Evolutionary conservation across 257 asterid genomes (phyloP), one percentile per base, ranked within the genome.

Genomic region (Osmanthus fragrans): DNA sequence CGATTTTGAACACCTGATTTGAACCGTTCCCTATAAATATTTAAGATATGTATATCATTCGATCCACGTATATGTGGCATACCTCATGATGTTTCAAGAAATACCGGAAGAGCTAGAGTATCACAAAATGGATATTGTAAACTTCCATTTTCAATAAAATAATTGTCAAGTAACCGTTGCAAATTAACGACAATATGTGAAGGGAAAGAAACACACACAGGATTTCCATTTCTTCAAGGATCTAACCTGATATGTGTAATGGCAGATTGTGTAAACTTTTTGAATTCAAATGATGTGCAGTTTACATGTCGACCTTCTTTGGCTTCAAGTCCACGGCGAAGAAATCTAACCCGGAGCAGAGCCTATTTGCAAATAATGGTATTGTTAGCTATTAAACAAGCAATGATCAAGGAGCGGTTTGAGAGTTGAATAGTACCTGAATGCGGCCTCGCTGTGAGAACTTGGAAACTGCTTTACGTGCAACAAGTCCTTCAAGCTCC

Each of bases 371-470:
- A 39, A 70, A 80, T 34, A 39, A 76, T 54, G 23, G 1, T 39
- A 54, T 12, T 32, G 58, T 78, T 15, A 7, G 66, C 64, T 54
- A 54, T 34, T 77, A 77, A 54, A 70, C 27, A 21, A 75, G 4
- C 32, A 49, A 74, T 49, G 39, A 39, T 11, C 30, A 18, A 33
- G 40, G 71, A 18, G 72, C 47, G 66, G n/a, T 25, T 27, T n/a
- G 23, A 40, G 40, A 8, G 4, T 5, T 0, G 19, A 68, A 23
- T 9, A 0, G 8, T 21, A 90, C 97, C 93, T 94, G 94, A 85
- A 94, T 90, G 69, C 94, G 93, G 76, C 96, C 97, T 76, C 88
- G 80, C 23, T 94, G 93, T 37, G 93, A 84, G 87, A 90, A 92
- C 72, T 80, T 83, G 33, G 98, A 89, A 66, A 94, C 98, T 0